phyloP scores from a whole-genome alignment of 345 rosid species.

The Brassica cretica region DNA sequence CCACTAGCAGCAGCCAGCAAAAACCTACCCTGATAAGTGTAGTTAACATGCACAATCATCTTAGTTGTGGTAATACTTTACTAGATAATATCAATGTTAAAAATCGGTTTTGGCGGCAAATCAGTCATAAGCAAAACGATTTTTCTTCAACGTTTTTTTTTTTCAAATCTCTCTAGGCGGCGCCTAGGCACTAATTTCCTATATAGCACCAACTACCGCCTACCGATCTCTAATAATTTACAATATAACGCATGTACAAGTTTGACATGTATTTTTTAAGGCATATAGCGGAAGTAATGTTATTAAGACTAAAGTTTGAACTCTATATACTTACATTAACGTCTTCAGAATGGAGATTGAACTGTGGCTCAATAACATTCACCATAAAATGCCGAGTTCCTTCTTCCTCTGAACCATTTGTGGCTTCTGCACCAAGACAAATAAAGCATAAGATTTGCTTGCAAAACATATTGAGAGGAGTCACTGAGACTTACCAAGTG shows the following conservation, averaged over 20 bases:
- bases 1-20: slow-evolving; percentile 97
- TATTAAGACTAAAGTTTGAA: slow-evolving; percentile 7
- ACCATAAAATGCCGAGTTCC: slow-evolving; percentile 93
- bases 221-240: neutral
- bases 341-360: slow-evolving; percentile 98
- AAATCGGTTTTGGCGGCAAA: neutral
- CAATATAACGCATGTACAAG: neutral
- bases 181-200: neutral
- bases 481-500: slow-evolving; percentile 50
- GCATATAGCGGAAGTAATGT: neutral
- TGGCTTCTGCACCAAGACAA: slow-evolving; percentile 47
- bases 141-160: no score
- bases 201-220: neutral
- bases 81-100: neutral
- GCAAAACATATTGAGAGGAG: neutral
- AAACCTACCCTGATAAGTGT: slow-evolving; percentile 79
- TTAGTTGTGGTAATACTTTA: neutral
- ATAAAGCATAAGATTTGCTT: neutral
- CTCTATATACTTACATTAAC: slow-evolving; percentile 70
- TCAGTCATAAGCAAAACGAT: neutral
- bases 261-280: neutral
- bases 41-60: neutral
- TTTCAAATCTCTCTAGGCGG: no score
- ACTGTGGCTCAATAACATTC: slow-evolving; percentile 94
- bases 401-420: slow-evolving; percentile 65